phyloP scores from a whole-genome alignment of 768 basidiomycete species.

The Termitomyces sp. region DNA sequence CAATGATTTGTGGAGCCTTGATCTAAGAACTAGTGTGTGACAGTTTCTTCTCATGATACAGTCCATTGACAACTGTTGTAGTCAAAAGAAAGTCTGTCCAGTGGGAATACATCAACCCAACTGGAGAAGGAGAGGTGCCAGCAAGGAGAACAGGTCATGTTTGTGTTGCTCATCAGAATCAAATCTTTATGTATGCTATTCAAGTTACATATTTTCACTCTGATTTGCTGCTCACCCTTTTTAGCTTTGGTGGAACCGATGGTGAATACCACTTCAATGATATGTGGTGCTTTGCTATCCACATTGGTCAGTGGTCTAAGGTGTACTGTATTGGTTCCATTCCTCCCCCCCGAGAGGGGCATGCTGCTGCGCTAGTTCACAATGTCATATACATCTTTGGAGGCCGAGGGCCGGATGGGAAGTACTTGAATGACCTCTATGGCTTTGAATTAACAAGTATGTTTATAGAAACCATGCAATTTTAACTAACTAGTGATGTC shows the following conservation, averaged over 20 bases:
- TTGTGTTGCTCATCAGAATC: slow-evolving; percentile 78
- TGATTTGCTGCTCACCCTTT: slow-evolving; percentile 2
- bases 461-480: too few relatives aligned
- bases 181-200: slow-evolving; percentile 77
- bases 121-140: slow-evolving; percentile 58
- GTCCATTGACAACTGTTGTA: too few relatives aligned
- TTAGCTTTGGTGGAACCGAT: slow-evolving; percentile 95
- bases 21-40: slow-evolving; percentile 78
- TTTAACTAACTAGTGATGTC: slow-evolving; percentile 32
- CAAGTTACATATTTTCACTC: slow-evolving; percentile 12
- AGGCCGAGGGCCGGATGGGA: slow-evolving; percentile 94
- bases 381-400: slow-evolving; percentile 98
- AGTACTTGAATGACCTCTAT: slow-evolving; percentile 90
- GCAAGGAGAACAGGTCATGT: slow-evolving; percentile 91
- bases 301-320: slow-evolving; percentile 82
- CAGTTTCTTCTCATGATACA: too few relatives aligned
- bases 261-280: slow-evolving; percentile 99
- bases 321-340: slow-evolving; percentile 95
- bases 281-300: slow-evolving; percentile 91
- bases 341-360: slow-evolving; percentile 94
- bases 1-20: slow-evolving; percentile 95
- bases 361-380: slow-evolving; percentile 93
- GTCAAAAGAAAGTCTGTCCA: slow-evolving; percentile 79
- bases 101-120: slow-evolving; percentile 80
- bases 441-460: slow-evolving; percentile 96